phyloP scores from a whole-genome alignment of 2,329 filamentous ascomycete species.

The Zelopaecilomyces penicillatus region DNA sequence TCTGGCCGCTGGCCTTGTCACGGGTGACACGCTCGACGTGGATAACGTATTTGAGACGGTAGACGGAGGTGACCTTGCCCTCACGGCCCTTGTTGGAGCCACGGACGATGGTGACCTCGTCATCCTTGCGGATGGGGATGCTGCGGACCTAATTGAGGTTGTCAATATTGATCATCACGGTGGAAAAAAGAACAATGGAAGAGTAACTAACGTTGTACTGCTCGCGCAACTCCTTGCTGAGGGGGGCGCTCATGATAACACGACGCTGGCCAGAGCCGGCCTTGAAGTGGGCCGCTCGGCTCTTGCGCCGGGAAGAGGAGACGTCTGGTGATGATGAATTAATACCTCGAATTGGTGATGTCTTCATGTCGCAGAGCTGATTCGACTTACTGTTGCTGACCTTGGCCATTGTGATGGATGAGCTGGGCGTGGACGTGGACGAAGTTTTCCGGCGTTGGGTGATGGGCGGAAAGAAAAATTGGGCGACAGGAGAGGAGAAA shows the following conservation, averaged over 20 bases:
- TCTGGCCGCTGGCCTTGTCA: constrained; percentile 96
- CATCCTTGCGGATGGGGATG: constrained; percentile 96
- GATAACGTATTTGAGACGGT: constrained; percentile 96
- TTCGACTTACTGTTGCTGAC: constrained; percentile 49
- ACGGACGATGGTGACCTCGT: constrained; percentile 88
- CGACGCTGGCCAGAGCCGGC: constrained; percentile 91
- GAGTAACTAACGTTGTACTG: constrained; percentile 82
- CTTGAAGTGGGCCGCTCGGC: constrained; percentile 95
- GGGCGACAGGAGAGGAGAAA: not conserved
- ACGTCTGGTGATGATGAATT: constrained; percentile 37
- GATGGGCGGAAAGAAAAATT: constrained; percentile 12
- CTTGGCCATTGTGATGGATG: constrained; percentile 57
- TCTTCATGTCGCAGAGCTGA: not conserved
- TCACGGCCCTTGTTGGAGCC: constrained; percentile 95
- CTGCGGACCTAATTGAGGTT: constrained; percentile 63
- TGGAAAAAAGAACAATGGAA: not conserved
- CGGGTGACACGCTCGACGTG: constrained; percentile 95
- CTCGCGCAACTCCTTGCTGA: constrained; percentile 95
- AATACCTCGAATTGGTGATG: constrained; percentile 1
- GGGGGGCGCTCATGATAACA: constrained; percentile 91
- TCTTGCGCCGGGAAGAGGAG: constrained; percentile 87
- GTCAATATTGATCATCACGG: constrained; percentile 5
- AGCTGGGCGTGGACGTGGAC: constrained; percentile 12
- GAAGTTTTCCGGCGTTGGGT: constrained; percentile 23
- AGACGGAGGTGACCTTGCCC: constrained; percentile 96